Base-by-base conservation (phyloP, 2,329 filamentous ascomycete species). In the Trichoderma brevicompactum region DNA sequence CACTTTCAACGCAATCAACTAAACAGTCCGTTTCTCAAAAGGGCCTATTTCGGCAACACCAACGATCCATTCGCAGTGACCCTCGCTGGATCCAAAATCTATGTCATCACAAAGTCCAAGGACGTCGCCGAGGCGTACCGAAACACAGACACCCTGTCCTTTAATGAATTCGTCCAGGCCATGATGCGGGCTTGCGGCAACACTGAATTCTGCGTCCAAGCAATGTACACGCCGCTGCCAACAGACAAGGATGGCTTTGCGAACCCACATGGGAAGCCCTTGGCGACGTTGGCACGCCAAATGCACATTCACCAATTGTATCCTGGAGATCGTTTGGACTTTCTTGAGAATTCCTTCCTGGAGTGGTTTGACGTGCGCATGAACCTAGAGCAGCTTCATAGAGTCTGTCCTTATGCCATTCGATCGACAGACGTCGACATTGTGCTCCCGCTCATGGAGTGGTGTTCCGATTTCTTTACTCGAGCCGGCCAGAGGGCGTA, bases 21-120 rank as follows among this genome's bases (percentile, higher is more conserved):
- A 53, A 53, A 2, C n/a, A 19, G 17, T 38, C 8, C 10, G 5
- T 28, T n/a, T 15, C 13, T 7, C 7, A 63, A 23, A 41, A 67
- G 54, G 41, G 17, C 46, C 10, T 64, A 65, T 41, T 68, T 60
- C 41, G 61, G 64, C 32, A 66, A 19, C 43, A 36, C 50, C 13
- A 66, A 67, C 6, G 70, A 72, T 12, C 73, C 72, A 0, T 74
- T 73, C 54, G 65, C 71, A 9, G 49, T 75, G 6, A 72, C 70
- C 1, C 64, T 62, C 32, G 66, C 68, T 40, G 70, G 71, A 10
- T 54, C 49, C 9, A 72, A 61, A 7, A 66, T 70, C n/a, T 74
- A 74, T 52, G 66, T 74, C 23, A 58, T 74, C 1, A 70, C 71
- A 5, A 54, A 70, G 12, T 34, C 67, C 1, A 68, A 71, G 44